phyloP scores from a whole-genome alignment of 257 asterid species.

The Haberlea rhodopensis region DNA sequence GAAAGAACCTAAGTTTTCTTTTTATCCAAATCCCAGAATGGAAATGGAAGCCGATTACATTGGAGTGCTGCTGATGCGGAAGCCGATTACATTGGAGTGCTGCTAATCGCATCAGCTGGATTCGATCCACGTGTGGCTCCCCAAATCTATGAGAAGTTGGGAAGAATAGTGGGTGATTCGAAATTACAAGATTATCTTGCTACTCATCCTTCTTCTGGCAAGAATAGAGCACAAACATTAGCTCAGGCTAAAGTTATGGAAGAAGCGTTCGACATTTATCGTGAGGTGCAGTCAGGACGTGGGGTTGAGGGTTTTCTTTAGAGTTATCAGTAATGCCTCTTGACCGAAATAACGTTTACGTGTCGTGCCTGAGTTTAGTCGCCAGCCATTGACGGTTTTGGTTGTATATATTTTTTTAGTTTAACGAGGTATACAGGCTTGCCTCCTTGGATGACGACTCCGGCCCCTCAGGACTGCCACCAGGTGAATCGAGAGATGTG shows the following conservation, averaged over 20 bases:
- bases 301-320: slow-evolving; percentile 72
- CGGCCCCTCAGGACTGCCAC: too few species aligned
- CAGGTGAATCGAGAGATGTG: too few species aligned
- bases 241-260: slow-evolving; percentile 88
- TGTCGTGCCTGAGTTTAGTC: too few species aligned
- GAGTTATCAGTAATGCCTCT: slow-evolving; percentile 1
- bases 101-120: slow-evolving; percentile 88
- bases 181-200: slow-evolving; percentile 62
- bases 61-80: slow-evolving; percentile 58
- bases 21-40: slow-evolving; percentile 49
- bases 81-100: too few species aligned
- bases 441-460: too few species aligned
- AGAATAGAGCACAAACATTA: slow-evolving; percentile 69
- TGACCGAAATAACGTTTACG: too few species aligned
- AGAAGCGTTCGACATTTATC: slow-evolving; percentile 64
- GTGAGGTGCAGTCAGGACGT: slow-evolving; percentile 55
- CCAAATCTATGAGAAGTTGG: slow-evolving; percentile 75
- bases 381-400: too few species aligned
- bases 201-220: slow-evolving; percentile 94
- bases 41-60: slow-evolving; percentile 97
- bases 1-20: background rate
- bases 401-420: too few species aligned
- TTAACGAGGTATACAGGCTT: too few species aligned
- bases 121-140: slow-evolving; percentile 92
- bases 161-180: slow-evolving; percentile 51